Base-by-base conservation (phyloP, 257 asterid species). In the Avicennia marina region DNA sequence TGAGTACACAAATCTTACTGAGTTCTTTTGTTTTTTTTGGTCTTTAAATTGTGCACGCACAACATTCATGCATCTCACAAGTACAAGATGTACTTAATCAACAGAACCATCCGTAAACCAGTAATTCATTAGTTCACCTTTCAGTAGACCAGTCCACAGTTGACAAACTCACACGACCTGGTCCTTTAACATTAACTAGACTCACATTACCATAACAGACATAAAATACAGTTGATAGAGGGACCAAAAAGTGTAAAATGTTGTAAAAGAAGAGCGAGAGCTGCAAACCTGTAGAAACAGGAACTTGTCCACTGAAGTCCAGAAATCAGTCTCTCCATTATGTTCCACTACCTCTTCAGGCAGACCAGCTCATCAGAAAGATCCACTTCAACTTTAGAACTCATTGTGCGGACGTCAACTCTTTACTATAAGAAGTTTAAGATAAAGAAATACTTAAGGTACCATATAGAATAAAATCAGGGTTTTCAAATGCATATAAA, bases 271-370 rank as follows among this genome's bases (percentile, higher is more conserved):
- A 58, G 3, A 10, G 64, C 1, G 11, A 15, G n/a, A 46, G 27
- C 33, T 34, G 58, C 58, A 48, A 61, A 48, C 40, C 58, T 1
- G 8, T 21, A 24, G 36, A 25, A 60, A 47, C 12, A 46, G 24
- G 36, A 20, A 19, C 22, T 2, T 16, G 13, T 34, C 51, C 11
- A 39, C 27, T 60, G 33, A 44, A 31, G n/a, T 38, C 59, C 53
- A 26, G 32, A 40, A 51, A 26, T 7, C 11, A 22, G 19, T 16
- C 41, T 47, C 43, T 18, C 53, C 45, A 18, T 45, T 48, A 47
- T 0, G 12, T 18, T 55, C 29, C 25, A 24, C 58, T 55, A 27
- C 63, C 70, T 64, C 63, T 33, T 7, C 7, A 46, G 17, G 51
- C 4, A 2, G 11, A 32, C 10, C 9, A 31, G 6, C 4, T 5